These are phyloP conservation scores for Amaranthus tricolor DNA, from an alignment of 179 eudicot genomes.

Conservation along the genomic window DNA sequence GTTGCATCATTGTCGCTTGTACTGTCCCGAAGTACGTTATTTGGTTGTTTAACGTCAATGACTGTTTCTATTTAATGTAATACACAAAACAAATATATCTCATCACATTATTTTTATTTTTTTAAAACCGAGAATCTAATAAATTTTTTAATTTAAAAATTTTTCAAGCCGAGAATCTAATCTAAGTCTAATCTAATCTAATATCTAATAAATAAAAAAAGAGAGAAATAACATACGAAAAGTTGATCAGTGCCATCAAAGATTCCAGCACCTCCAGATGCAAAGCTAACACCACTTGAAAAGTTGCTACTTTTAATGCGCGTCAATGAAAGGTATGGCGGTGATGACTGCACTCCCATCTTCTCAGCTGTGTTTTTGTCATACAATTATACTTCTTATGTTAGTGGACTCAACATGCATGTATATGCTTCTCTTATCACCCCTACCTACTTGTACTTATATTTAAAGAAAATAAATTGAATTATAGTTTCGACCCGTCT, in stretches of 20 bases:
- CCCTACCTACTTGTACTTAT: no score
- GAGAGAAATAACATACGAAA: constrained; percentile 37
- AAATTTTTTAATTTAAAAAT: not conserved
- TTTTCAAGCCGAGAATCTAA: not conserved
- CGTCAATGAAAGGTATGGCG: constrained; percentile 41
- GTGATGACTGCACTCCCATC: constrained; percentile 50
- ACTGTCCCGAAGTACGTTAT: constrained; percentile 44
- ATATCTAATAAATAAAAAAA: not conserved
- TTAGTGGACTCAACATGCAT: no score
- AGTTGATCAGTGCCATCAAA: constrained; percentile 50
- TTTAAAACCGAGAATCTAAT: no score
- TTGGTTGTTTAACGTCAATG: constrained; percentile 55
- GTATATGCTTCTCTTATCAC: no score
- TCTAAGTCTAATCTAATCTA: no score
- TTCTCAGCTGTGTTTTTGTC: constrained; percentile 56
- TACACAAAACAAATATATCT: no score
- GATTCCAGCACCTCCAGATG: constrained; percentile 95
- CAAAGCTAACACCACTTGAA: constrained; percentile 74
- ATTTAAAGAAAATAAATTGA: no score
- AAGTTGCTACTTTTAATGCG: constrained; percentile 26
- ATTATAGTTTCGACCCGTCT: no score
- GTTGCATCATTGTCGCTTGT: constrained; percentile 32
- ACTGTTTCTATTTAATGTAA: constrained; percentile 29
- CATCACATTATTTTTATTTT: no score
- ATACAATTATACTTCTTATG: no score